These are phyloP conservation scores for Aureobasidium sp. DNA, from an alignment of 2,329 filamentous ascomycete species.

Conservation along the genomic window DNA sequence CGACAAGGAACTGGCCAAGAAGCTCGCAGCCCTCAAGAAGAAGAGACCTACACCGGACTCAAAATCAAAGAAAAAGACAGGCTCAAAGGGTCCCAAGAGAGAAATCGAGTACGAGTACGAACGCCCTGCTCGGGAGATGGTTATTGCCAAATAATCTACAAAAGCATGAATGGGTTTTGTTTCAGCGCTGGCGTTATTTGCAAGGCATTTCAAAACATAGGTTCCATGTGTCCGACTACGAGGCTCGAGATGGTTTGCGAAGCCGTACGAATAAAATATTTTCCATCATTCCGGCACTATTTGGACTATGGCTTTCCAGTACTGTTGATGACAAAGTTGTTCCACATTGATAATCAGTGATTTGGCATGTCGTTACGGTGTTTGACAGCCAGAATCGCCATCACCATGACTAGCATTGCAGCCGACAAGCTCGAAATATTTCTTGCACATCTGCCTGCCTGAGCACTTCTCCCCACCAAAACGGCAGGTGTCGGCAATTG, in stretches of 20 bases:
- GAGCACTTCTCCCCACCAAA: conserved; percentile 4
- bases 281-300: neutral
- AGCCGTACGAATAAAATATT: conserved; percentile 7
- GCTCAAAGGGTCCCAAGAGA: conserved; percentile 63
- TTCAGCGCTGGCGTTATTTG: conserved; percentile 19
- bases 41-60: conserved; percentile 53
- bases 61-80: conserved; percentile 57
- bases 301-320: too few species aligned
- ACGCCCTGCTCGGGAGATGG: conserved; percentile 52
- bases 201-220: conserved; percentile 7
- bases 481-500: conserved; percentile 11
- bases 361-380: too few species aligned
- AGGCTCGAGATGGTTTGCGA: neutral
- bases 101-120: conserved; percentile 84
- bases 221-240: conserved; percentile 3
- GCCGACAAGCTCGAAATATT: neutral
- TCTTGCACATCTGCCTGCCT: too few species aligned
- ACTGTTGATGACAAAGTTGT: too few species aligned
- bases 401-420: neutral
- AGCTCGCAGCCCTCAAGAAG: conserved; percentile 61
- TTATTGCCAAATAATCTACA: conserved; percentile 17
- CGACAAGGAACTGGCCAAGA: conserved; percentile 55
- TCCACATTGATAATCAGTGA: too few species aligned
- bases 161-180: conserved; percentile 1
- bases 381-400: too few species aligned